phyloP scores from a whole-genome alignment of 495 filamentous ascomycete genomes.

The Neurospora terricola region DNA sequence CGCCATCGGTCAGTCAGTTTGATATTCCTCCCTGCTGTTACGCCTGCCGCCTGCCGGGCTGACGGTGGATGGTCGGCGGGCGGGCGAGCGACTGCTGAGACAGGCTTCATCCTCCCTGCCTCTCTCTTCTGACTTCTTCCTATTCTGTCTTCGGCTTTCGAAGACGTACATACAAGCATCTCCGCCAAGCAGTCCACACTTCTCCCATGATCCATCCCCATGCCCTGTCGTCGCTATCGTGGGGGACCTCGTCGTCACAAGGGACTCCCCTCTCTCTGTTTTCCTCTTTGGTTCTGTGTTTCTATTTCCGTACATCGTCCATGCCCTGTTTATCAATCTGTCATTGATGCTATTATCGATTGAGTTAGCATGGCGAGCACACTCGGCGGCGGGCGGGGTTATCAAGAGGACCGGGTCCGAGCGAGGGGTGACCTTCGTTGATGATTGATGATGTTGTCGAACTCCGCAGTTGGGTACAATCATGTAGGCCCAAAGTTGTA shows the following conservation, averaged over 20 bases:
- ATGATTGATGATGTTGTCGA: neutral
- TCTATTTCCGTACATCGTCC: neutral
- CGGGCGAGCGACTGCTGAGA: neutral
- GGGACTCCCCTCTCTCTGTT: neutral
- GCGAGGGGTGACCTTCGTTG: neutral
- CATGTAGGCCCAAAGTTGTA: neutral
- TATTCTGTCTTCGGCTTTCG: neutral
- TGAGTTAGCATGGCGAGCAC: neutral
- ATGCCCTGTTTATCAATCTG: neutral
- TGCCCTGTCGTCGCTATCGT: neutral
- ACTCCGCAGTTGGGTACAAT: neutral
- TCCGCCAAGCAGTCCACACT: neutral
- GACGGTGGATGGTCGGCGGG: neutral
- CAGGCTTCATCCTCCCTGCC: neutral
- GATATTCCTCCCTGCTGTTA: neutral
- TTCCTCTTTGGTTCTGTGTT: neutral
- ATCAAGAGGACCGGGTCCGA: neutral
- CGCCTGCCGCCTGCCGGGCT: neutral
- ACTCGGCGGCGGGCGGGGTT: neutral
- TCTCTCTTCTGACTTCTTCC: neutral
- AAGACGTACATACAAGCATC: neutral
- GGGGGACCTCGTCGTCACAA: neutral
- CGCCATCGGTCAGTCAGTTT: neutral
- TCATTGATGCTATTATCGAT: neutral
- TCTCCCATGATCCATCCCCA: neutral